These are phyloP conservation scores for Microdochium nivale DNA, from an alignment of 2,329 filamentous ascomycete genomes.

Conservation along the genomic window DNA sequence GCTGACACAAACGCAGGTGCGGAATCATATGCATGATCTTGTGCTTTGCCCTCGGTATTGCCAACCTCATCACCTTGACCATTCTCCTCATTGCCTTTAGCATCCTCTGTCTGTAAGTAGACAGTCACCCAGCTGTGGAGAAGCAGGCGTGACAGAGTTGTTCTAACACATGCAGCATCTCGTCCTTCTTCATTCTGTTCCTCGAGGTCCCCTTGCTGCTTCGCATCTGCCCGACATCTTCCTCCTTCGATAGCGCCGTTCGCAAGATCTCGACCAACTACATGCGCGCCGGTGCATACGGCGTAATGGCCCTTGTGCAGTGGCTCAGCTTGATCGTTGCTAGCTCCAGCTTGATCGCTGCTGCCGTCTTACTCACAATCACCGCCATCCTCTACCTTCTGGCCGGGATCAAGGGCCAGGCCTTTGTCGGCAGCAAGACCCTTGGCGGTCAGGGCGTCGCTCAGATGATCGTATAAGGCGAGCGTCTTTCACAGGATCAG, in stretches of 20 bases:
- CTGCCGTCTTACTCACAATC: constrained; percentile 70
- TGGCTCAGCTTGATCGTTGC: constrained; percentile 66
- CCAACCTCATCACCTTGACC: constrained; percentile 52
- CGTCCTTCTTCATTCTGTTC: constrained; percentile 68
- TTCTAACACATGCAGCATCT: constrained; percentile 41
- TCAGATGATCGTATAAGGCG: constrained; percentile 85
- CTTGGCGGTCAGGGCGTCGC: constrained; percentile 88
- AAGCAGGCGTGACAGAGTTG: background rate
- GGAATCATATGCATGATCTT: constrained; percentile 64
- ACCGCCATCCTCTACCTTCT: constrained; percentile 74
- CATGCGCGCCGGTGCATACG: constrained; percentile 86
- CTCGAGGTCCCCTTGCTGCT: constrained; percentile 89
- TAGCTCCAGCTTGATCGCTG: constrained; percentile 71
- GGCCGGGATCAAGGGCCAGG: constrained; percentile 74
- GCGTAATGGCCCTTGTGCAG: constrained; percentile 70
- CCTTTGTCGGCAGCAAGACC: constrained; percentile 89
- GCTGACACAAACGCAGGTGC: constrained; percentile 37
- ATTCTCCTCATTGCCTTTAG: constrained; percentile 40
- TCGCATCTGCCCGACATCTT: constrained; percentile 92
- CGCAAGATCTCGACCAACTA: constrained; percentile 93
- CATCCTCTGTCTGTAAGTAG: constrained; percentile 44
- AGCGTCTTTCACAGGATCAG: constrained; percentile 2
- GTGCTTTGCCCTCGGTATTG: constrained; percentile 60
- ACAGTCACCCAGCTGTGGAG: background rate
- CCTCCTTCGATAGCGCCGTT: constrained; percentile 80